These are phyloP conservation scores for Diaporthe vexans DNA, from an alignment of 2,329 filamentous ascomycete genomes.

Conservation along the genomic window DNA sequence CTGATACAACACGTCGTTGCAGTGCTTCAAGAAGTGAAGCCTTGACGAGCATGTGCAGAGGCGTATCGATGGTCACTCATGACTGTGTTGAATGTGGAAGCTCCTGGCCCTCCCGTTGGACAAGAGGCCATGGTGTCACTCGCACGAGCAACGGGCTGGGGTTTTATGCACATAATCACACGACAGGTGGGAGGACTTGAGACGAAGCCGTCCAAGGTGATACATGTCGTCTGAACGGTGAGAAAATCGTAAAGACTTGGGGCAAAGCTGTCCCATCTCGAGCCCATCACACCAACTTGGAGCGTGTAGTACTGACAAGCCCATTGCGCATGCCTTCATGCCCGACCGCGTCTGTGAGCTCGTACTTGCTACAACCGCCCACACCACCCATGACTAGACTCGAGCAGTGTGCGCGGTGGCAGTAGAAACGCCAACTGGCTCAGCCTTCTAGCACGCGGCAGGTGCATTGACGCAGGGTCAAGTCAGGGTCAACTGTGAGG, in stretches of 20 bases:
- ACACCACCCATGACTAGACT: conserved; percentile 5
- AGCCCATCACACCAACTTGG: conserved; percentile 2
- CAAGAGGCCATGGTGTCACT: conserved; percentile 9
- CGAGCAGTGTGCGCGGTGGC: not conserved
- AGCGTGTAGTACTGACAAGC: conserved; percentile 20
- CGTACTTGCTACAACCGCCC: conserved; percentile 2
- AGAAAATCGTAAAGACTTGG: not conserved
- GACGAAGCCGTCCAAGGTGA: conserved; percentile 30
- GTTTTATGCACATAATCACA: conserved; percentile 25
- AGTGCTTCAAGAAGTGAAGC: conserved; percentile 21
- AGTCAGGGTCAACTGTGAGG: not conserved
- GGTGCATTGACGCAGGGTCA: conserved; percentile 27
- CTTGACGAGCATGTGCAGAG: conserved; percentile 22
- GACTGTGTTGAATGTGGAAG: conserved; percentile 1
- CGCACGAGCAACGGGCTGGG: conserved; percentile 19
- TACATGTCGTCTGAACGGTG: conserved; percentile 29
- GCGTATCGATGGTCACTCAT: conserved; percentile 15
- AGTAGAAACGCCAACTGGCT: conserved; percentile 30
- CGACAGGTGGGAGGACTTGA: conserved; percentile 22
- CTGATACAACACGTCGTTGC: conserved; percentile 24
- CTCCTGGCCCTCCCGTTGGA: conserved; percentile 13
- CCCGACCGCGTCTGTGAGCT: conserved; percentile 16
- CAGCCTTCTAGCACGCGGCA: conserved; percentile 12
- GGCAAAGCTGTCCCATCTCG: conserved; percentile 9
- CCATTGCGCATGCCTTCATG: conserved; percentile 8